phyloP scores from a whole-genome alignment of 148 eudicot species.

The Euryodendron excelsum region DNA sequence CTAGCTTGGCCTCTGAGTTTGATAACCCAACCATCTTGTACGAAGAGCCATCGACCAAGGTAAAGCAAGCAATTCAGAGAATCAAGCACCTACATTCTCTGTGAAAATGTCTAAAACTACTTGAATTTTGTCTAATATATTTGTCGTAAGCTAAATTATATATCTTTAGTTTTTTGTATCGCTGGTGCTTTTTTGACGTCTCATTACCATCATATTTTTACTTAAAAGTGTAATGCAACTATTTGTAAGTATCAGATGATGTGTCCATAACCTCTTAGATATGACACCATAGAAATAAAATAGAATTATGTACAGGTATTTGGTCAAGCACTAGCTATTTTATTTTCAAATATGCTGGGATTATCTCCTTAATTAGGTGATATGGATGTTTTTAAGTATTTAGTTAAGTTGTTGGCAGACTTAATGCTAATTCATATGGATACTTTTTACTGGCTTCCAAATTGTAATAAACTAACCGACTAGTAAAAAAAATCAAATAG shows the following conservation, averaged over 20 bases:
- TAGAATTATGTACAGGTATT: too few species aligned
- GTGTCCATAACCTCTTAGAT: background rate
- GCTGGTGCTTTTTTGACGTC: background rate
- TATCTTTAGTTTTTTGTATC: background rate
- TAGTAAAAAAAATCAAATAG: too few species aligned
- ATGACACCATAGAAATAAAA: background rate
- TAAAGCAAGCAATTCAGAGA: slow-evolving; percentile 71
- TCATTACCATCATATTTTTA: background rate
- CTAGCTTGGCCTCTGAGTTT: slow-evolving; percentile 62
- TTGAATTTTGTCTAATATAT: background rate
- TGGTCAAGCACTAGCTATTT: too few species aligned
- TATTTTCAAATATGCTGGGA: too few species aligned
- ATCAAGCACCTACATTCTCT: slow-evolving; percentile 74
- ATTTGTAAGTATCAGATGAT: background rate
- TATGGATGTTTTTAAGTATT: too few species aligned
- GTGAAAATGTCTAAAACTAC: slow-evolving; percentile 23
- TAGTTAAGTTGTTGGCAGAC: too few species aligned
- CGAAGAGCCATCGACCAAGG: slow-evolving; percentile 76
- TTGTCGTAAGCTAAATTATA: background rate
- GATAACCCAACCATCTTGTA: slow-evolving; percentile 71
- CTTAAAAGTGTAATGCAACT: background rate
- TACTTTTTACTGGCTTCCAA: too few species aligned
- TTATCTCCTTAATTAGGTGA: too few species aligned
- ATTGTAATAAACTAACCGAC: too few species aligned
- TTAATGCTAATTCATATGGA: too few species aligned